Evolutionary conservation across 1,139 yeast species (phyloP), one percentile per base, ranked within the genome.

Genomic region (Tardiomyces depauwii): DNA sequence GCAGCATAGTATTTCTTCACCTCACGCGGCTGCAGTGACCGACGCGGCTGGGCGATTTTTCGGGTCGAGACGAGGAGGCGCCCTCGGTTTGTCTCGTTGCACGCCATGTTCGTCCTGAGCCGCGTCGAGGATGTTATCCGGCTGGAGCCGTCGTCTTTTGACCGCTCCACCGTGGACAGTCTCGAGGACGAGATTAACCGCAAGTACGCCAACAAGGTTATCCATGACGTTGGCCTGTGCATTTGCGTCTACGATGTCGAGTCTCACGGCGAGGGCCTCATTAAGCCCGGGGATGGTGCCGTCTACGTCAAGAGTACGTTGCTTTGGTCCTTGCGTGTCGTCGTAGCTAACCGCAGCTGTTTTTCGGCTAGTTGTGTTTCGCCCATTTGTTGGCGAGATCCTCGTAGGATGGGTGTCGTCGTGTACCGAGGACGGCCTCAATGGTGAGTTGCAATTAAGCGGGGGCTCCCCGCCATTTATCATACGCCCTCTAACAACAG

Each of bases 271-370:
- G 97, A 91, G 57, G 98, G 97, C 2, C 71, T 86, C 51, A 72
- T 91, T 52, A 82, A 81, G 56, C 95, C 96, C 2, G 97, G 98
- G n/a, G 97, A 91, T 63, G 98, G 98, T 6, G 88, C 91, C 1
- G 75, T 91, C 2, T 89, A 74, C 56, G 80, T 88, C 41, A 84
- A 81, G 18, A 47, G 36, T 30, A 30, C 10, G 36, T 30, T 10
- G 16, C 16, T 30, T 4, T 10, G 4, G 36, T 30, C 16, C 36
- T 10, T 30, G 10, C 11, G 36, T 11, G 12, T 25, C 36, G 44
- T 39, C 23, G 27, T 43, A 54, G 85, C 36, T 30, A 30, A 30
- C 36, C 10, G 10, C 36, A 30, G 36, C 83, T 16, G 74, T 70
- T 47, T 86, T 88, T 59, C 67, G 96, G 45, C 71, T 84, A 44